Percentiles rank a stretch among this genome's conserved stretches.
Conservation (phyloP, 1,284 basidiomycete genomes). For the Garcileccinum viscosum region DNA sequence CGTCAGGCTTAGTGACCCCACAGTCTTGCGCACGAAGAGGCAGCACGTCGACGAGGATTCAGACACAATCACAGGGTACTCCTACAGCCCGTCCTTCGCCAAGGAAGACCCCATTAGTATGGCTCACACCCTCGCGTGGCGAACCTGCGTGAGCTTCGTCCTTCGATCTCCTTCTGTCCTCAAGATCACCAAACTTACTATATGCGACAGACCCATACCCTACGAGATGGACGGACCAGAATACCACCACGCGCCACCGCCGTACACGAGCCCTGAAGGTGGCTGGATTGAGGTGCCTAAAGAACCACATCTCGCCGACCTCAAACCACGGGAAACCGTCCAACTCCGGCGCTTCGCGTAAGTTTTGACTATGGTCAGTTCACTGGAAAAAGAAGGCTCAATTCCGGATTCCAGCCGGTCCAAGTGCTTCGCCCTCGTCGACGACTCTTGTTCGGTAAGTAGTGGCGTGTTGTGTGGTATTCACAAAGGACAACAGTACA, state of each 20-base stretch:
- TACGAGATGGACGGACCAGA: neutral
- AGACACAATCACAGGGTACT: neutral
- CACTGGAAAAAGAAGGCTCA: conserved; percentile 10
- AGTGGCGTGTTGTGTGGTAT: neutral
- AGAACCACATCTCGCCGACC: conserved; percentile 3
- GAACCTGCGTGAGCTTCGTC: conserved; percentile 18
- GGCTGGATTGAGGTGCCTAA: conserved; percentile 28
- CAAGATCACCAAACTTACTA: neutral
- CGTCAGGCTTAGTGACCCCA: neutral
- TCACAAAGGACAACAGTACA: neutral
- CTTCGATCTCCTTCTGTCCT: neutral
- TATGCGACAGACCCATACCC: conserved; percentile 9
- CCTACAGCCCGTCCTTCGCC: neutral
- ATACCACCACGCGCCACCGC: conserved; percentile 18
- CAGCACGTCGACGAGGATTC: neutral
- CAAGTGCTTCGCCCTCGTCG: conserved; percentile 32
- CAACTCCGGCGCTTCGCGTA: conserved; percentile 27
- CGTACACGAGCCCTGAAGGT: conserved; percentile 18
- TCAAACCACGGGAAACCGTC: conserved; percentile 21
- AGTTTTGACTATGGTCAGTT: neutral
- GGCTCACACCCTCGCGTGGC: neutral
- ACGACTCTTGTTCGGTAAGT: conserved; percentile 33
- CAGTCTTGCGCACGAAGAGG: neutral
- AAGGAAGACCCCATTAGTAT: neutral
- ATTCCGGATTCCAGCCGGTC: conserved; percentile 17